Evolutionary conservation across 345 rosid genomes (phyloP), one percentile per base, ranked within the genome.

Genomic region (Salix arbutifolia): DNA sequence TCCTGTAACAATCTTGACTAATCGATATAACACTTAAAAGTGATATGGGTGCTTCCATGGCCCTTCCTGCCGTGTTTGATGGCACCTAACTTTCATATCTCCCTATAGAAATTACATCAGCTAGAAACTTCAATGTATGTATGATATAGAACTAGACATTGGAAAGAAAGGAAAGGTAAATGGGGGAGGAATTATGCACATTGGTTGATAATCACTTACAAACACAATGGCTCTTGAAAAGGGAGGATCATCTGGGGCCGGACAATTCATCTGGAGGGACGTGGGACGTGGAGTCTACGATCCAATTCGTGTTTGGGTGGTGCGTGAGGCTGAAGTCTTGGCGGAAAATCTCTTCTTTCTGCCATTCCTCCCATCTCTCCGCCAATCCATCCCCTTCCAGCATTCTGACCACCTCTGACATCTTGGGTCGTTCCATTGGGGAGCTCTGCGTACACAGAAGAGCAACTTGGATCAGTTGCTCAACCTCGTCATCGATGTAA

Each of bases 321-420:
- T 77, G 85, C 19, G 18, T n/a, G 40, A 80, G 82, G 74, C 62
- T 86, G n/a, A 78, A 85, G 23, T 88, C 94, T 80, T 90, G 91
- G 5, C 90, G 86, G 79, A 86, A 78, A 78, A 85, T 74, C 77
- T 96, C 98, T 64, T 89, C 96, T 72, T 91, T 96, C 85, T 96
- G 97, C 99, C 97, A 93, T 53, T 91, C 93, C 81, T 92, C 97
- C 98, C 98, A 92, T 81, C 89, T 90, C 86, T 91, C 89, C 5
- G 95, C 90, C 85, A 92, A 87, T 21, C 97, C 95, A 53, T 91
- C 97, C 1, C 98, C 98, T 86, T 94, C 98, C 23, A 94, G 89
- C 98, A 92, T 94, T 78, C 95, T 91, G 9, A 94, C 97, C 19
- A 92, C 98, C 48, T 94, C 97, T 0, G 94, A 88, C 98, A 94